phyloP scores from a whole-genome alignment of 2,329 filamentous ascomycete species.

The Xylaria multiplex region DNA sequence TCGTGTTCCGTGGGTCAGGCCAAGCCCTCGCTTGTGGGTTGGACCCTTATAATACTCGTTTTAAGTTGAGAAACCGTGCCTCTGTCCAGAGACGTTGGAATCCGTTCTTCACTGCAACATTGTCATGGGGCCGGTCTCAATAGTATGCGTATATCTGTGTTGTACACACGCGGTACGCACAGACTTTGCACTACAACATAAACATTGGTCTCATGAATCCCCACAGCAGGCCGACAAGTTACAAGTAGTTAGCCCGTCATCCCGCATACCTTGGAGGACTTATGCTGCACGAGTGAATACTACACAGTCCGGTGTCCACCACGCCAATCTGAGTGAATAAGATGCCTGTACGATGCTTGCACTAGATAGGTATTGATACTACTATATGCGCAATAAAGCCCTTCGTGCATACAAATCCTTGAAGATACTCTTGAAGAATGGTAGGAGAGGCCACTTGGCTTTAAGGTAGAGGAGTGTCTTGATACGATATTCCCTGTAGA shows the following conservation, averaged over 20 bases:
- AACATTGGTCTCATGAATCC: slow-evolving; percentile 31
- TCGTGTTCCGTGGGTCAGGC: slow-evolving; percentile 27
- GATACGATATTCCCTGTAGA: slow-evolving; percentile 6
- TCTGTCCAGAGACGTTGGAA: slow-evolving; percentile 23
- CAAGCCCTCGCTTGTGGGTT: slow-evolving; percentile 33
- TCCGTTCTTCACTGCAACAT: slow-evolving; percentile 28
- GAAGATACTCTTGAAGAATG: slow-evolving; percentile 11
- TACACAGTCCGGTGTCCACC: not conserved
- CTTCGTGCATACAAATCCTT: slow-evolving; percentile 25
- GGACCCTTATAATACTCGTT: slow-evolving; percentile 26
- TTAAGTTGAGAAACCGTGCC: not conserved
- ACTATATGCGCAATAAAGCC: slow-evolving; percentile 30
- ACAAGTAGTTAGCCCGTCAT: slow-evolving; percentile 16
- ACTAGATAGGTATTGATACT: slow-evolving; percentile 9
- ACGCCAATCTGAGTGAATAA: slow-evolving; percentile 9
- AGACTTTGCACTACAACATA: slow-evolving; percentile 21
- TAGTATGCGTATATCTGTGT: slow-evolving; percentile 27
- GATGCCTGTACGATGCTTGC: slow-evolving; percentile 8
- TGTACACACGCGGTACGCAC: slow-evolving; percentile 18
- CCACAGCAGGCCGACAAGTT: slow-evolving; percentile 30
- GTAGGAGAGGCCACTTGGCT: slow-evolving; percentile 20
- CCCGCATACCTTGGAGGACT: slow-evolving; percentile 17
- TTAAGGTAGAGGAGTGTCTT: not conserved
- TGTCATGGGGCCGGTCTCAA: slow-evolving; percentile 32
- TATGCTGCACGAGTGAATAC: slow-evolving; percentile 13